These are phyloP conservation scores for Epichloe coenophiala DNA, from an alignment of 2,329 filamentous ascomycete genomes.

Conservation along the genomic window DNA sequence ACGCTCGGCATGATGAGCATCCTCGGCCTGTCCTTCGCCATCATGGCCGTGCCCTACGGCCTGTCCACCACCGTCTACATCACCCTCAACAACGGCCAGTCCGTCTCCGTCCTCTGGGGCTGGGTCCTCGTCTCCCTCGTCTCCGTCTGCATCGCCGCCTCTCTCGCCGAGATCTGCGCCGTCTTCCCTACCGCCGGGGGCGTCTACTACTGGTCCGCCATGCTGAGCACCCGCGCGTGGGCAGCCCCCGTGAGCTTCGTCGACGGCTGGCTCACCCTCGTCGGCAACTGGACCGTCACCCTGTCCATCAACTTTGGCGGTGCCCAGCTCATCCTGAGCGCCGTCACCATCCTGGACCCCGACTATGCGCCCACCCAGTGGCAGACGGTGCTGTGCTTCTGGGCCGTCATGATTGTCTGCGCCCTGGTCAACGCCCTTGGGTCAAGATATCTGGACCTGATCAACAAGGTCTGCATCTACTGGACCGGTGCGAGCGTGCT, in stretches of 20 bases:
- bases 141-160: conserved; percentile 58
- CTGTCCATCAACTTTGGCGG: conserved; percentile 60
- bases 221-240: conserved; percentile 47
- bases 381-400: conserved; percentile 66
- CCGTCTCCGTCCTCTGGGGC: conserved; percentile 64
- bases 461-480: conserved; percentile 59
- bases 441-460: conserved; percentile 41
- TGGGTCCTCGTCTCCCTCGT: conserved; percentile 49
- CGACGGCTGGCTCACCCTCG: conserved; percentile 61
- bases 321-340: conserved; percentile 53
- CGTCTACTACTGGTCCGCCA: conserved; percentile 63
- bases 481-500: conserved; percentile 60
- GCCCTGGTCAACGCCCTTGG: conserved; percentile 56
- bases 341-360: conserved; percentile 52
- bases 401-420: conserved; percentile 49
- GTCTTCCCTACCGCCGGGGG: conserved; percentile 49
- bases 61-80: conserved; percentile 34
- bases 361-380: conserved; percentile 46
- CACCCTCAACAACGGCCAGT: conserved; percentile 56
- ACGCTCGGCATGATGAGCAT: conserved; percentile 37
- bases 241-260: conserved; percentile 54
- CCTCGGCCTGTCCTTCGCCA: conserved; percentile 35
- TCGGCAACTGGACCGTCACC: conserved; percentile 57
- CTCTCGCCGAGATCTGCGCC: conserved; percentile 59
- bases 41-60: conserved; percentile 37